Percentiles rank a stretch among this genome's conserved stretches.
These are phyloP conservation scores for Entomortierella beljakovae DNA, from an alignment of 192 early-diverging fungal genomes.

Conservation along the genomic window DNA sequence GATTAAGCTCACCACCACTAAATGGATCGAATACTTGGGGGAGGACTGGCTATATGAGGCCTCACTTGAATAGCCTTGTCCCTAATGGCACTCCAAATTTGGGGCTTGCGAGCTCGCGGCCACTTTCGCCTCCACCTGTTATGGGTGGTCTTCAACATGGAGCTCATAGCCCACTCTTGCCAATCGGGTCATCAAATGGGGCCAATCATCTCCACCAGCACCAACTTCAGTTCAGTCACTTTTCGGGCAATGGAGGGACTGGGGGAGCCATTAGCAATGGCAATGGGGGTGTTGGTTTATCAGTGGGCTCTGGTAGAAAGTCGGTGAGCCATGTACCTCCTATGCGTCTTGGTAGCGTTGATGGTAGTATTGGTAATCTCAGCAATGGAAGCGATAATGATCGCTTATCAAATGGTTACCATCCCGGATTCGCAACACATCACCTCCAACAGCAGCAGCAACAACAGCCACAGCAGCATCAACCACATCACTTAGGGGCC, in stretches of 20 bases:
- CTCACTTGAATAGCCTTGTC: constrained; percentile 5
- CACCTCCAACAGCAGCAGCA: constrained; percentile 20
- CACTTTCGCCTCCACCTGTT: constrained; percentile 8
- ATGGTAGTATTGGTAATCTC: not conserved
- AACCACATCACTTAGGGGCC: constrained; percentile 4
- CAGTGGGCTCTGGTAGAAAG: constrained; percentile 32
- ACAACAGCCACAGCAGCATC: constrained; percentile 15
- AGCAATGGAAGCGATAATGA: constrained; percentile 19
- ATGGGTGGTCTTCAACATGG: constrained; percentile 12
- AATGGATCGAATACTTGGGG: constrained; percentile 15
- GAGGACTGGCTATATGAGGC: constrained; percentile 8
- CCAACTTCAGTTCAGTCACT: constrained; percentile 12
- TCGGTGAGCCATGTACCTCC: constrained; percentile 38
- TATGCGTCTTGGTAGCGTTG: constrained; percentile 11
- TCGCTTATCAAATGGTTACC: constrained; percentile 32
- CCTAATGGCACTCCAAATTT: not conserved
- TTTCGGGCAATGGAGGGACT: constrained; percentile 11
- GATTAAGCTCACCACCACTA: constrained; percentile 11
- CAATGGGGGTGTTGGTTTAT: constrained; percentile 7
- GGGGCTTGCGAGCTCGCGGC: not conserved
- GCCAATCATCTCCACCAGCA: constrained; percentile 13
- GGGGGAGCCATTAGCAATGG: not conserved
- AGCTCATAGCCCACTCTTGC: constrained; percentile 17
- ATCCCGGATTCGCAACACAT: constrained; percentile 17
- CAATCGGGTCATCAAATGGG: constrained; percentile 15